phyloP scores from a whole-genome alignment of 1,284 basidiomycete species.

The Apiotrichum sp. region DNA sequence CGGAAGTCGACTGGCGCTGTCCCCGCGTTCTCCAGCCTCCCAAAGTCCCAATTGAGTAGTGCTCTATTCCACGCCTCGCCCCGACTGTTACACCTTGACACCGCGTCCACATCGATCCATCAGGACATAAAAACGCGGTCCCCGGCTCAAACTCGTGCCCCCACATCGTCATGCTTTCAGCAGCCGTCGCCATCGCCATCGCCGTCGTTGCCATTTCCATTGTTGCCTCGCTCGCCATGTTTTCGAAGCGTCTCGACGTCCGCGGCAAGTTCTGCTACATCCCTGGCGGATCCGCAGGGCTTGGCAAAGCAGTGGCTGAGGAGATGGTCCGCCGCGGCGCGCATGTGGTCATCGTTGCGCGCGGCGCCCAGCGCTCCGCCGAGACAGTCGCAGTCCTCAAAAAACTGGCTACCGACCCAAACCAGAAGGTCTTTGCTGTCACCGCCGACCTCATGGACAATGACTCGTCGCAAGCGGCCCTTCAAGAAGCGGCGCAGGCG shows the following conservation, averaged over 20 bases:
- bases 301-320: conserved; percentile 67
- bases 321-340: conserved; percentile 66
- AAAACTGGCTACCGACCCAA: conserved; percentile 49
- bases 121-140: too few species aligned
- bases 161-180: too few species aligned
- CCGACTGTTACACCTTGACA: too few species aligned
- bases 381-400: conserved; percentile 59
- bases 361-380: conserved; percentile 57
- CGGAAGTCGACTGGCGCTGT: too few species aligned
- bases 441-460: conserved; percentile 58
- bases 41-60: too few species aligned
- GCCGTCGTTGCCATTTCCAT: conserved; percentile 1
- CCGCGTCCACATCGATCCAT: too few species aligned
- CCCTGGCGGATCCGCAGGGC: conserved; percentile 73
- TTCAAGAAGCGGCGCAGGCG: conserved; percentile 56
- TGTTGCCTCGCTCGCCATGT: conserved; percentile 2
- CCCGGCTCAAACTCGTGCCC: too few species aligned
- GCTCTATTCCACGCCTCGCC: too few species aligned
- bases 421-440: conserved; percentile 58
- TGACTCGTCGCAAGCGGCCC: conserved; percentile 54
- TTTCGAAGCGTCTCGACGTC: conserved; percentile 19
- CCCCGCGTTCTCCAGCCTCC: too few species aligned
- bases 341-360: conserved; percentile 73
- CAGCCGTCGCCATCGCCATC: neutral
- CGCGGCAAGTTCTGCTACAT: conserved; percentile 61